phyloP scores from a whole-genome alignment of 805 yeast species.

The Metschnikowia cubensis region DNA sequence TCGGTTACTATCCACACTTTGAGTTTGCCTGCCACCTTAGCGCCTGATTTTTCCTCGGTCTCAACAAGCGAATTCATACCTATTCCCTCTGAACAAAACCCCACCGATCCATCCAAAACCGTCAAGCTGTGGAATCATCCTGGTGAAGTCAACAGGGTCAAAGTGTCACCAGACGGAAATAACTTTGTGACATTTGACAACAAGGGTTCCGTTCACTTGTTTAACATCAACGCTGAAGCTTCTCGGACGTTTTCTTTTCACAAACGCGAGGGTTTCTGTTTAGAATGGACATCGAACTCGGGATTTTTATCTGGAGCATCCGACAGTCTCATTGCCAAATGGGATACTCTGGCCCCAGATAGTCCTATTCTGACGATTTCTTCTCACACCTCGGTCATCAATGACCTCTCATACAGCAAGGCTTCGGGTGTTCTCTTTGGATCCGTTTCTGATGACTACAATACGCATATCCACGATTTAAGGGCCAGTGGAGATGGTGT shows the following conservation, averaged over 20 bases:
- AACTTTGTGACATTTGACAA: slow-evolving; percentile 54
- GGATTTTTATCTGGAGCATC: slow-evolving; percentile 60
- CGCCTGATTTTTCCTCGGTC: slow-evolving; percentile 28
- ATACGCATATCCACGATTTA: slow-evolving; percentile 58
- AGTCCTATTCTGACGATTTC: slow-evolving; percentile 48
- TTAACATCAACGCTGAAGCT: slow-evolving; percentile 24
- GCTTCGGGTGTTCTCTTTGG: slow-evolving; percentile 49
- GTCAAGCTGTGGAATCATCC: slow-evolving; percentile 51
- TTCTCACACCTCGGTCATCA: slow-evolving; percentile 55
- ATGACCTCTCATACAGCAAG: slow-evolving; percentile 60
- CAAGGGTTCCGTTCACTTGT: slow-evolving; percentile 47
- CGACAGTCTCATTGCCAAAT: slow-evolving; percentile 64
- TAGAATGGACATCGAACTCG: slow-evolving; percentile 58
- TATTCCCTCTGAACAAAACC: slow-evolving; percentile 13
- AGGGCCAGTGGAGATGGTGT: slow-evolving; percentile 38
- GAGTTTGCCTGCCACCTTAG: slow-evolving; percentile 48
- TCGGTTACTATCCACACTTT: slow-evolving; percentile 43
- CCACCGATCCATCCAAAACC: not conserved
- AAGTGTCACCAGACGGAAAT: slow-evolving; percentile 47
- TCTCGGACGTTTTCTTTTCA: slow-evolving; percentile 48
- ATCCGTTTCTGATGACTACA: slow-evolving; percentile 66
- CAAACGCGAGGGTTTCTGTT: slow-evolving; percentile 60
- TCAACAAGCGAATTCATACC: slow-evolving; percentile 18
- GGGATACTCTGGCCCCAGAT: slow-evolving; percentile 51
- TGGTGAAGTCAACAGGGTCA: slow-evolving; percentile 63